Conservation (phyloP, 495 filamentous ascomycete genomes). For the Podospora conica region DNA sequence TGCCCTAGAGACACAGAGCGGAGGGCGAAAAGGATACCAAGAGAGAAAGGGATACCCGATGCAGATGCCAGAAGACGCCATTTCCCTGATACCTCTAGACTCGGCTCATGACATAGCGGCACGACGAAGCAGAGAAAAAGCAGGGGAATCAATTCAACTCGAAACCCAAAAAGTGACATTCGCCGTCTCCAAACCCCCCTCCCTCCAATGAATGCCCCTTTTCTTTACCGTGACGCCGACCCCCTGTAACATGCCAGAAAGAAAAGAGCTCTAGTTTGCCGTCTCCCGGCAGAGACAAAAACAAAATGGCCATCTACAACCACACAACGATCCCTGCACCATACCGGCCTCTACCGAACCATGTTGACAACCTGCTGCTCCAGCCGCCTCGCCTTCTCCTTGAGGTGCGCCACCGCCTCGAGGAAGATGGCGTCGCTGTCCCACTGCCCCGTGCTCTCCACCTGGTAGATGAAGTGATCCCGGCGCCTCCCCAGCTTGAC, state of each 20-base stretch:
- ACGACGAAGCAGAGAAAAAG: slow-evolving; percentile 1
- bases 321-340: not conserved
- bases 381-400: slow-evolving; percentile 55
- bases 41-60: not conserved
- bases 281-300: not conserved
- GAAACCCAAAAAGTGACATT: slow-evolving; percentile 1
- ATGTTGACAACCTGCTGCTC: slow-evolving; percentile 44
- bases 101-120: not conserved
- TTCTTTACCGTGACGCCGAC: slow-evolving; percentile 24
- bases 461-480: slow-evolving; percentile 95
- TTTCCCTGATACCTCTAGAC: not conserved
- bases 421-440: slow-evolving; percentile 86
- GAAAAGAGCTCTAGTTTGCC: slow-evolving; percentile 2
- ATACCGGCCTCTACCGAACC: slow-evolving; percentile 26
- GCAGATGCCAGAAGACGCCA: not conserved
- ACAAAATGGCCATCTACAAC: slow-evolving; percentile 13
- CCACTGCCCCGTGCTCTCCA: slow-evolving; percentile 94
- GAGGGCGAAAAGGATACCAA: not conserved
- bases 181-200: not conserved
- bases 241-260: slow-evolving; percentile 15
- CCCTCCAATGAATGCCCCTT: not conserved
- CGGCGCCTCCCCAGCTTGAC: slow-evolving; percentile 83
- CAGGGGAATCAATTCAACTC: slow-evolving; percentile 1
- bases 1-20: not conserved
- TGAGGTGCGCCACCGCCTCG: slow-evolving; percentile 77